These are phyloP conservation scores for Quercus bicolor DNA, from an alignment of 306 rosid species.

Conservation along the genomic window DNA sequence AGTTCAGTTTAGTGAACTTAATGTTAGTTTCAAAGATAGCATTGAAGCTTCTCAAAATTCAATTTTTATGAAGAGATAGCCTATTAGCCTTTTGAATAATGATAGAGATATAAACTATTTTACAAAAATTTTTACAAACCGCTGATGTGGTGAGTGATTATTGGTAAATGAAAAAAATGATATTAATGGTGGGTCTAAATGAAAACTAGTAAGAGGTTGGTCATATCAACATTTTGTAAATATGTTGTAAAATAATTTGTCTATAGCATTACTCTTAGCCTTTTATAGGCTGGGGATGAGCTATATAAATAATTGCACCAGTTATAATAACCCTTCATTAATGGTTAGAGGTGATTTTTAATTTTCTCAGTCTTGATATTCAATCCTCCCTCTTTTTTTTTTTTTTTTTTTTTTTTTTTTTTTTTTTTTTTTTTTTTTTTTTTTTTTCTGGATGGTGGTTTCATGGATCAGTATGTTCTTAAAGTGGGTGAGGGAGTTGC, in stretches of 20 bases:
- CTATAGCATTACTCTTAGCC: too few relatives aligned
- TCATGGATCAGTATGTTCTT: slow-evolving; percentile 55
- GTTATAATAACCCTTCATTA: not conserved
- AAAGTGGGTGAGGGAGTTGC: slow-evolving; percentile 55
- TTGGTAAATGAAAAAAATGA: too few relatives aligned
- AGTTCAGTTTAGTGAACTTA: not conserved
- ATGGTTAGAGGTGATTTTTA: not conserved
- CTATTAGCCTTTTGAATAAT: not conserved
- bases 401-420: not conserved
- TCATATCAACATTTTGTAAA: too few relatives aligned
- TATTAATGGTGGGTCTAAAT: too few relatives aligned
- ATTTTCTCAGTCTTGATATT: not conserved
- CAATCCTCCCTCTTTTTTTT: not conserved
- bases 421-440: not conserved
- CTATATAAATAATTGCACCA: not conserved
- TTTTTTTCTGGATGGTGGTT: slow-evolving; percentile 11
- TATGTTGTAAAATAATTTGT: too few relatives aligned
- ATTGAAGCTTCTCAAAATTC: not conserved
- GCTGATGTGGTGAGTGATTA: too few relatives aligned
- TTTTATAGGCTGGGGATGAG: not conserved
- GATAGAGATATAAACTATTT: too few relatives aligned
- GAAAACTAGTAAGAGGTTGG: too few relatives aligned
- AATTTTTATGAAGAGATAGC: not conserved
- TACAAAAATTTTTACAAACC: too few relatives aligned
- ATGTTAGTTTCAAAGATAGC: not conserved